These are phyloP conservation scores for Pseudocercospora musae DNA, from an alignment of 2,329 filamentous ascomycete genomes.

Conservation along the genomic window DNA sequence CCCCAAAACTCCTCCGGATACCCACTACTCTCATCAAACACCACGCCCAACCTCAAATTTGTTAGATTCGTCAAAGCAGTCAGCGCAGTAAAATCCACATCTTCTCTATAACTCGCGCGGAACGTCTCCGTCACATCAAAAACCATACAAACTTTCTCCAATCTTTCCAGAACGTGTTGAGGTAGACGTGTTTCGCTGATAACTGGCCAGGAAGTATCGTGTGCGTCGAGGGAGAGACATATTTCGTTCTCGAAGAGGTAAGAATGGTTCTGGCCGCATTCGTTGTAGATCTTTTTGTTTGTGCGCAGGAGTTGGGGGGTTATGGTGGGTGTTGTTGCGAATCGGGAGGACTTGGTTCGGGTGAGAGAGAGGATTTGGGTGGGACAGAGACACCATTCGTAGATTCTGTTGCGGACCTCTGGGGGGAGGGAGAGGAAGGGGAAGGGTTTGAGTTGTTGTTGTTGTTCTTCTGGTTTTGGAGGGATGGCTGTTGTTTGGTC, in stretches of 20 bases:
- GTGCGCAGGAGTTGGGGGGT: constrained; percentile 40
- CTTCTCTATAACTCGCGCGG: constrained; percentile 18
- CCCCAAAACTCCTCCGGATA: constrained; percentile 8
- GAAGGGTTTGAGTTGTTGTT: constrained; percentile 8
- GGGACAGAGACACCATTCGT: constrained; percentile 25
- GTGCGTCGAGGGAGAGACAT: constrained; percentile 38
- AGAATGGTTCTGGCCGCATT: constrained; percentile 30
- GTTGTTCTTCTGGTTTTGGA: background rate
- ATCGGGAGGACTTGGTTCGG: constrained; percentile 17
- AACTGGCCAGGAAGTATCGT: constrained; percentile 27
- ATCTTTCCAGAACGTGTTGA: constrained; percentile 18
- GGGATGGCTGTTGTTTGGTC: background rate
- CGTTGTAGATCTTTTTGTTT: constrained; percentile 39
- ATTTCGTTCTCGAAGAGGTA: constrained; percentile 45
- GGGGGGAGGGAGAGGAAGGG: constrained; percentile 24
- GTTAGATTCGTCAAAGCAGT: constrained; percentile 7
- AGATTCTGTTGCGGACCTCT: constrained; percentile 28
- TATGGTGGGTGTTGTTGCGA: constrained; percentile 28
- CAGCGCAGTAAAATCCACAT: constrained; percentile 25
- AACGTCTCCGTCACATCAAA: constrained; percentile 27
- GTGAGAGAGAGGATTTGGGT: constrained; percentile 21
- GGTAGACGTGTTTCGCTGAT: constrained; percentile 26
- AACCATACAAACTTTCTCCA: constrained; percentile 26
- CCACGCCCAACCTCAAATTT: constrained; percentile 7
- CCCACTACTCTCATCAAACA: constrained; percentile 10